Percentiles rank a stretch among this genome's conserved stretches.
Conservation (phyloP, 768 basidiomycete species). For the Leccinellum luteum region DNA sequence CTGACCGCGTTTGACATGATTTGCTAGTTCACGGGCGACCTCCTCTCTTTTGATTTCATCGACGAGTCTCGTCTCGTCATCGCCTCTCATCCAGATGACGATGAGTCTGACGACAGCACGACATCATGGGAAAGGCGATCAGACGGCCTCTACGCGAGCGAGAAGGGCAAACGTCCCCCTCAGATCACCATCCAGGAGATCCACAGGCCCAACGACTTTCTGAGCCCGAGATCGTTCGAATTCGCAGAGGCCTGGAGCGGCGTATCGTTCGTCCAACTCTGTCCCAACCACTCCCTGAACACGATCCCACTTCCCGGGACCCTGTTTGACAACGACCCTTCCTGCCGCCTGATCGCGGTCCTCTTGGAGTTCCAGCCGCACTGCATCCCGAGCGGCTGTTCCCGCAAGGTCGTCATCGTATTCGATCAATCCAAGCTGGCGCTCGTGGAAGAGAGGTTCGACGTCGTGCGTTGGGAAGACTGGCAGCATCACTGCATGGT, state of each 20-base stretch:
- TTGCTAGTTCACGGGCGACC: slow-evolving; percentile 27
- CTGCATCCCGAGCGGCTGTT: slow-evolving; percentile 32
- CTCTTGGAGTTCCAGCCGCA: slow-evolving; percentile 43
- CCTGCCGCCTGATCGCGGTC: slow-evolving; percentile 44
- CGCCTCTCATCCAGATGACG: slow-evolving; percentile 32
- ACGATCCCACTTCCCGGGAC: slow-evolving; percentile 38
- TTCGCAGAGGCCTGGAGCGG: slow-evolving; percentile 52
- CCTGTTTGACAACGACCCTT: slow-evolving; percentile 57
- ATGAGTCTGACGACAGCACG: slow-evolving; percentile 30
- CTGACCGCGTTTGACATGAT: background rate
- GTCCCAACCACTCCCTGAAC: slow-evolving; percentile 46
- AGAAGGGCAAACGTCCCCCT: slow-evolving; percentile 32
- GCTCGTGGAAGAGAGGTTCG: slow-evolving; percentile 42
- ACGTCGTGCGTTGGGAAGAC: slow-evolving; percentile 50
- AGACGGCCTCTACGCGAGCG: slow-evolving; percentile 31
- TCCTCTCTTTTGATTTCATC: slow-evolving; percentile 31
- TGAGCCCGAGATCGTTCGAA: slow-evolving; percentile 39
- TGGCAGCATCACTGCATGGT: slow-evolving; percentile 45
- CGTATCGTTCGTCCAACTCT: slow-evolving; percentile 44
- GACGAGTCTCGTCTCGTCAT: slow-evolving; percentile 26
- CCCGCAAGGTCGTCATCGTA: slow-evolving; percentile 47
- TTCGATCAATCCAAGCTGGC: slow-evolving; percentile 53
- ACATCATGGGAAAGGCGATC: slow-evolving; percentile 28
- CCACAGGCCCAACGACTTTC: slow-evolving; percentile 6
- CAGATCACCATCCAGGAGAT: slow-evolving; percentile 28